phyloP scores from a whole-genome alignment of 2,329 filamentous ascomycete genomes.

The Fusarium proliferatum region DNA sequence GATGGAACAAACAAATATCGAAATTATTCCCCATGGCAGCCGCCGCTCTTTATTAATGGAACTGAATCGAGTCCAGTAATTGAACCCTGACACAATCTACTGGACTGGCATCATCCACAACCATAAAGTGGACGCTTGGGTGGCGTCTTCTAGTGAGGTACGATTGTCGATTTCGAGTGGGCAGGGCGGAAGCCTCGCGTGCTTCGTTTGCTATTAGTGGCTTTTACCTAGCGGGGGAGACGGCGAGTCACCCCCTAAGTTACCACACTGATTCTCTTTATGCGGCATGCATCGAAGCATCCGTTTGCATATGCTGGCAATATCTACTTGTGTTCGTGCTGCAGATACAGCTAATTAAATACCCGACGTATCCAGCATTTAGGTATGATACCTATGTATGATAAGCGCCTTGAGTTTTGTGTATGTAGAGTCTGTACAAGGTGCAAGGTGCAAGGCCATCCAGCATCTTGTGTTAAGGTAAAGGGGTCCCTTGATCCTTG shows the following conservation, averaged over 20 bases:
- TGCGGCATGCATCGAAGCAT: slow-evolving; percentile 1
- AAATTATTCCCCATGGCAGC: slow-evolving; percentile 29
- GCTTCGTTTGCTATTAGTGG: slow-evolving; percentile 34
- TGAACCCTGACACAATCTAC: slow-evolving; percentile 13
- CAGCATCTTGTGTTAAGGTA: slow-evolving; percentile 14
- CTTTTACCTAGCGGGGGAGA: slow-evolving; percentile 15
- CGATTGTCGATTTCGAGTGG: slow-evolving; percentile 29
- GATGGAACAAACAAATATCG: slow-evolving; percentile 8
- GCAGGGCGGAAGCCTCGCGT: slow-evolving; percentile 12
- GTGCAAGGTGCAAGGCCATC: neutral
- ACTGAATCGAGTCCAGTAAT: slow-evolving; percentile 15
- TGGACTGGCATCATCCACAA: slow-evolving; percentile 13
- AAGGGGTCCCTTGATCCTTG: slow-evolving; percentile 30
- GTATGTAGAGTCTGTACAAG: neutral
- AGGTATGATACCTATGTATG: neutral
- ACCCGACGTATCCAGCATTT: neutral
- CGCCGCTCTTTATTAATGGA: slow-evolving; percentile 21
- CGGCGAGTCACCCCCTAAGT: slow-evolving; percentile 26
- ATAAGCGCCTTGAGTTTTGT: slow-evolving; percentile 10
- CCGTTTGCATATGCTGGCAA: neutral
- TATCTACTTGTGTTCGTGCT: neutral
- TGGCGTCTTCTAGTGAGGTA: slow-evolving; percentile 28
- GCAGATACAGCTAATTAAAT: neutral
- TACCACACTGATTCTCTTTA: slow-evolving; percentile 17
- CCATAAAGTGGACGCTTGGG: slow-evolving; percentile 31